A percentile compares a stretch with the other conserved stretches of the same genome.
Evolutionary conservation across 257 asterid genomes (phyloP).

Genomic region (Solanum medicagineum): DNA sequence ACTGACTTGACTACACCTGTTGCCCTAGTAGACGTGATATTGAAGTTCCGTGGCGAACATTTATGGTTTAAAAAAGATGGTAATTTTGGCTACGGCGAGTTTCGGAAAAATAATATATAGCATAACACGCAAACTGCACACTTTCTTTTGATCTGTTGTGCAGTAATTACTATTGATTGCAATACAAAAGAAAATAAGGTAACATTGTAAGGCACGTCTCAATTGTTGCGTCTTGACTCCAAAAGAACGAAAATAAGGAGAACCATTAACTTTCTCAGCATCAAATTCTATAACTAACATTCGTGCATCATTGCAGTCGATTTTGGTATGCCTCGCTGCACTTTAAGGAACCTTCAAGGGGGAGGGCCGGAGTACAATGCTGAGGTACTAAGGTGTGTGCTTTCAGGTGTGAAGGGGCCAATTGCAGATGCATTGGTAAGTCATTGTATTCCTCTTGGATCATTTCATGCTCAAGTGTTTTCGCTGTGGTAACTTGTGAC

Average conservation of each 20-base stretch:
- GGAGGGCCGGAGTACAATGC: slow-evolving; percentile 61
- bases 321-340: slow-evolving; percentile 69
- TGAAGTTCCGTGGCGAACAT: neutral
- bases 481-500: neutral
- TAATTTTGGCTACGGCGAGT: neutral
- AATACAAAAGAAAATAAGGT: neutral
- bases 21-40: neutral
- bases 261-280: neutral
- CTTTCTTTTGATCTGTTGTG: neutral
- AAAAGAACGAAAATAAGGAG: neutral
- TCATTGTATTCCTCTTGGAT: neutral
- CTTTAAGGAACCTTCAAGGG: slow-evolving; percentile 45
- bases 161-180: neutral
- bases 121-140: neutral
- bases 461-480: neutral
- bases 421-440: slow-evolving; percentile 62
- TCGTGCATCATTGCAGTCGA: slow-evolving; percentile 23
- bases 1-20: neutral
- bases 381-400: slow-evolving; percentile 27
- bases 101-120: neutral
- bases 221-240: neutral
- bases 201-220: neutral
- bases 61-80: neutral
- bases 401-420: slow-evolving; percentile 49
- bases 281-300: neutral